A percentile compares a stretch with the other conserved stretches of the same genome.
Evolutionary conservation across 75 land plant genomes (phyloP).

Genomic region (Gnetum montanum): DNA sequence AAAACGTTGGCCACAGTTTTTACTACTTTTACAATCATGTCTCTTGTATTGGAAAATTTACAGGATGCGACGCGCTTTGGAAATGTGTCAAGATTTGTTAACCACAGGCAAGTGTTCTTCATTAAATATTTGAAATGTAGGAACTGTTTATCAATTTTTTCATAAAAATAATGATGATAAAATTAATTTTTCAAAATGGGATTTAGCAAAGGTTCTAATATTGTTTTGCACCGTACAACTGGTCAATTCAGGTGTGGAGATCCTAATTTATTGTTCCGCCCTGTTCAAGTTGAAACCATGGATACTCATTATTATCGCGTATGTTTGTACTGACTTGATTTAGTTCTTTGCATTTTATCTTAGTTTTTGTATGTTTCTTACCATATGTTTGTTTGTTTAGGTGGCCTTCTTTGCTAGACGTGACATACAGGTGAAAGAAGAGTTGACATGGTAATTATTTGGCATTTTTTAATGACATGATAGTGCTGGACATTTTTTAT

Average conservation of each 20-base stretch:
- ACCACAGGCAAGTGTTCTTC: slow-evolving; percentile 15
- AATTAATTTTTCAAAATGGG: no score
- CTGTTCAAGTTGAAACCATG: slow-evolving; percentile 25
- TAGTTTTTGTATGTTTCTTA: background rate
- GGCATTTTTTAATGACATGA: background rate
- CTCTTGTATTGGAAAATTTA: no score
- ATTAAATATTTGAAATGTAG: background rate
- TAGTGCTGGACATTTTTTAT: background rate
- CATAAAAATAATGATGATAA: no score
- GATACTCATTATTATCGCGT: slow-evolving; percentile 30
- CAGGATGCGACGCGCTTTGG: slow-evolving; percentile 27
- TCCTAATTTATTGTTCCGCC: slow-evolving; percentile 17
- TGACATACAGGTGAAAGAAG: slow-evolving; percentile 16
- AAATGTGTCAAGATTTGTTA: slow-evolving; percentile 28
- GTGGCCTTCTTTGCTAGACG: slow-evolving; percentile 21
- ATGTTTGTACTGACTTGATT: background rate
- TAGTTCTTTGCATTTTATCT: background rate
- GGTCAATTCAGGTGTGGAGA: slow-evolving; percentile 16
- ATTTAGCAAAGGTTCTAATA: no score
- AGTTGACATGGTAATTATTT: slow-evolving; percentile 17
- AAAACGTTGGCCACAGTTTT: no score
- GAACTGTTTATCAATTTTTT: no score
- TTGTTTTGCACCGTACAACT: no score
- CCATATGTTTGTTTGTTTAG: slow-evolving; percentile 1
- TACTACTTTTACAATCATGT: no score